A percentile compares a stretch with the other conserved stretches of the same genome.
phyloP scores from a whole-genome alignment of 2,329 filamentous ascomycete genomes.

The Capronia coronata region DNA sequence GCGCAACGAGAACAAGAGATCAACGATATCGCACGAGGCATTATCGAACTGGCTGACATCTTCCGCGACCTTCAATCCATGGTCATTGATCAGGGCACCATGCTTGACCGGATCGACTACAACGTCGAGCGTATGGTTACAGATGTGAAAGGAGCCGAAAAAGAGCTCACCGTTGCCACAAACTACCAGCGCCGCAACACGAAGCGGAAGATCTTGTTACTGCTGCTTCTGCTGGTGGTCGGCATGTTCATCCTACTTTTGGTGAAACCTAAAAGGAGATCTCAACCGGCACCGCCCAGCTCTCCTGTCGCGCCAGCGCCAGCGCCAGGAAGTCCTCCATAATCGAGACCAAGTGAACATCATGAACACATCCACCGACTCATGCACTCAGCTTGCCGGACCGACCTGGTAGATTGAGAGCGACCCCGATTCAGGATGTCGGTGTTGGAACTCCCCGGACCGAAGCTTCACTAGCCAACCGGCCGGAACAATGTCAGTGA shows the following conservation, averaged over 20 bases:
- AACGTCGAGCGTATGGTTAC: constrained; percentile 94
- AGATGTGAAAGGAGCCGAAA: constrained; percentile 87
- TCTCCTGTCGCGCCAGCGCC: constrained; percentile 3
- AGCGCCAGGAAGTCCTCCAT: constrained; percentile 3
- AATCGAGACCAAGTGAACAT: not conserved
- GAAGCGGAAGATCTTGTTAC: constrained; percentile 85
- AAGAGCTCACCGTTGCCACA: constrained; percentile 70
- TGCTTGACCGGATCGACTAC: constrained; percentile 93
- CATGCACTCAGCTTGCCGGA: not conserved
- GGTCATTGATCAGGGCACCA: constrained; percentile 87
- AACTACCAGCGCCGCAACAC: constrained; percentile 82
- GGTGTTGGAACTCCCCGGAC: no score
- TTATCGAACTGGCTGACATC: constrained; percentile 92
- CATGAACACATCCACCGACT: not conserved
- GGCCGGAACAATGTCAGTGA: no score
- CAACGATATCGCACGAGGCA: constrained; percentile 94
- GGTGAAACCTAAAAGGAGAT: constrained; percentile 62
- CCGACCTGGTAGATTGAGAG: not conserved
- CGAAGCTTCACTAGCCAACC: no score
- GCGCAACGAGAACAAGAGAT: constrained; percentile 92
- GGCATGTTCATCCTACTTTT: constrained; percentile 79
- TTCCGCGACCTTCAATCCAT: constrained; percentile 94
- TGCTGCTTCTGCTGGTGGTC: constrained; percentile 76
- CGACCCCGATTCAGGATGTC: no score
- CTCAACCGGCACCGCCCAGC: constrained; percentile 13